Percentiles rank a stretch among this genome's conserved stretches.
Evolutionary conservation across 2,329 filamentous ascomycete genomes (phyloP).

Genomic region (Apiospora koreana): DNA sequence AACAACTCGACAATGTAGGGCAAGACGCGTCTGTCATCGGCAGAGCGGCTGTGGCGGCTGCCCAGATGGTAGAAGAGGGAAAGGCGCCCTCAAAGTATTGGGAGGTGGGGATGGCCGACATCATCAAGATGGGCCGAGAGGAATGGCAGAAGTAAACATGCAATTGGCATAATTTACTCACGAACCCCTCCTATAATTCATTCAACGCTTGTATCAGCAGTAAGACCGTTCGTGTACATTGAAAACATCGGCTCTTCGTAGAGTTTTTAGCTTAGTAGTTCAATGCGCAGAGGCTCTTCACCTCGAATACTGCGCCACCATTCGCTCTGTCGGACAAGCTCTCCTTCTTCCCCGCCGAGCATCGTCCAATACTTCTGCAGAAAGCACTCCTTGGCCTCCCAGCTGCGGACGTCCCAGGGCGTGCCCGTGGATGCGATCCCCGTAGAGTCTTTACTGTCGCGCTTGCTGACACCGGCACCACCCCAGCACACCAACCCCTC

Average conservation of each 20-base stretch:
- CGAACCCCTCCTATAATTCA: background rate
- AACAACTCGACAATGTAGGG: constrained; percentile 36
- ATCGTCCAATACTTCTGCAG: background rate
- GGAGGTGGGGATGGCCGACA: constrained; percentile 61
- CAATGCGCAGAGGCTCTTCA: background rate
- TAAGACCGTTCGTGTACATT: background rate
- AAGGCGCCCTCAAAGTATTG: constrained; percentile 63
- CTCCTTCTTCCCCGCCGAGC: background rate
- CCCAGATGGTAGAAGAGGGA: constrained; percentile 57
- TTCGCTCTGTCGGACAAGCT: constrained; percentile 3
- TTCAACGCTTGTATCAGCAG: background rate
- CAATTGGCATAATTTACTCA: too few species aligned
- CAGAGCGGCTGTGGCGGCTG: constrained; percentile 64
- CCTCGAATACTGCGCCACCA: background rate
- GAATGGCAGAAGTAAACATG: background rate
- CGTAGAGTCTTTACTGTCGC: background rate
- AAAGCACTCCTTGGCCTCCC: background rate
- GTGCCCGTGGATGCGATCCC: background rate
- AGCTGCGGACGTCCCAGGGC: constrained; percentile 3
- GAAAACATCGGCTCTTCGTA: background rate
- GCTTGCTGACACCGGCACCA: background rate
- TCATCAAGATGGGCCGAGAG: constrained; percentile 59
- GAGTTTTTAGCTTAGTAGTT: background rate
- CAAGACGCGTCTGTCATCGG: constrained; percentile 77
- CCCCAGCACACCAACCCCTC: background rate